A percentile compares a stretch with the other conserved stretches of the same genome.
These are phyloP conservation scores for Syzygium oleosum DNA, from an alignment of 345 rosid genomes.

Conservation along the genomic window DNA sequence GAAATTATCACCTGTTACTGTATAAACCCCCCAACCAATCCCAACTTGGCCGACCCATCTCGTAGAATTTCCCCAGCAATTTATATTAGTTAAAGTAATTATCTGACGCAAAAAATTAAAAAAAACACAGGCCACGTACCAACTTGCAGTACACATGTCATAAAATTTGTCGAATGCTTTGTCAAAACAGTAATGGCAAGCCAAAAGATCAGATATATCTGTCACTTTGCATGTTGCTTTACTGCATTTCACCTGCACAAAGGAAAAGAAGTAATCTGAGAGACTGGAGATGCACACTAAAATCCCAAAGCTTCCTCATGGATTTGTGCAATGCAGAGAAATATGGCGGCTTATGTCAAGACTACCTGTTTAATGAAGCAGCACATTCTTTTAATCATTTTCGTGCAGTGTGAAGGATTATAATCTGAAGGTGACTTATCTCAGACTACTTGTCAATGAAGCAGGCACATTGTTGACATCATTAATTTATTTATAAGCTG, in stretches of 20 bases:
- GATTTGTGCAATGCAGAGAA: background rate
- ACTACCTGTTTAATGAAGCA: background rate
- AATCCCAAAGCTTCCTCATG: background rate
- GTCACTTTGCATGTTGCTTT: conserved; percentile 66
- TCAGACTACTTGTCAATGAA: background rate
- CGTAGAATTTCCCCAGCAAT: background rate
- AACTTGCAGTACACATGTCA: conserved; percentile 59
- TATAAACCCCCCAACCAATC: background rate
- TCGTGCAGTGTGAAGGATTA: background rate
- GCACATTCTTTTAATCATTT: background rate
- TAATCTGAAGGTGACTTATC: background rate
- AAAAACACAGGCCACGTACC: conserved; percentile 22
- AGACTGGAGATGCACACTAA: background rate
- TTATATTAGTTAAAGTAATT: background rate
- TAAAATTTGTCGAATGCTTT: conserved; percentile 68
- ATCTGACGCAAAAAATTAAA: background rate
- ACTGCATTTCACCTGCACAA: conserved; percentile 64
- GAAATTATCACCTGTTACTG: background rate
- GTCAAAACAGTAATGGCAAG: conserved; percentile 56
- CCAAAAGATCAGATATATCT: conserved; percentile 51
- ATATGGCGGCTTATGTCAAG: background rate
- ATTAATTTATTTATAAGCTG: background rate
- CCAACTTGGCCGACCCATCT: background rate
- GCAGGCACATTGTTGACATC: background rate
- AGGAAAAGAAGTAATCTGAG: background rate